A percentile compares a stretch with the other conserved stretches of the same genome.
phyloP scores from a whole-genome alignment of 441 rosid genomes.

The Aquilaria agallochum region DNA sequence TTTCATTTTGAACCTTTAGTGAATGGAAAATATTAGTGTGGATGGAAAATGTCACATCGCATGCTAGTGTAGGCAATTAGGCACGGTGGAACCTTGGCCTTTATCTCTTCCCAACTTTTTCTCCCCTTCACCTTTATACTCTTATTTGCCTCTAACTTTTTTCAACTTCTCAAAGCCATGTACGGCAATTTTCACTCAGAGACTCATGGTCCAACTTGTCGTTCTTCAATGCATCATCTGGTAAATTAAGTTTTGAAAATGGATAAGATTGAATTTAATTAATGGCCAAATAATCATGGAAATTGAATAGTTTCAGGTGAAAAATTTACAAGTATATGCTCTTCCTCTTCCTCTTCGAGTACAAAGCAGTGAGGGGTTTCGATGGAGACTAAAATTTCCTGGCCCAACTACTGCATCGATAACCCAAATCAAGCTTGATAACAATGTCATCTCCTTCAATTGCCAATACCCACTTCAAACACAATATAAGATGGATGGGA shows the following conservation, averaged over 20 bases:
- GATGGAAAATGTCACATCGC: too few relatives aligned
- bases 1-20: too few relatives aligned
- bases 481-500: conserved; percentile 55
- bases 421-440: conserved; percentile 51
- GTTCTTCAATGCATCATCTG: conserved; percentile 83
- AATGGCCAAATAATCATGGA: neutral
- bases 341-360: conserved; percentile 65
- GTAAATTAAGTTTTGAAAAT: conserved; percentile 20
- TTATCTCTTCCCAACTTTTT: too few relatives aligned
- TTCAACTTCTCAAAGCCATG: conserved; percentile 55
- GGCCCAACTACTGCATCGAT: conserved; percentile 61
- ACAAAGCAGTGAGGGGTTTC: conserved; percentile 53
- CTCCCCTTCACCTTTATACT: too few relatives aligned
- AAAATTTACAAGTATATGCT: conserved; percentile 51
- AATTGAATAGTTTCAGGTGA: neutral
- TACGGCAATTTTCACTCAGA: conserved; percentile 62
- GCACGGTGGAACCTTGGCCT: too few relatives aligned
- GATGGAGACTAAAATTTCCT: conserved; percentile 55
- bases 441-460: conserved; percentile 67
- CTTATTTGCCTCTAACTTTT: too few relatives aligned
- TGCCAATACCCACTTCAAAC: conserved; percentile 66
- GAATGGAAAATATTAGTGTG: too few relatives aligned
- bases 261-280: neutral
- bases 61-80: too few relatives aligned
- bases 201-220: conserved; percentile 72